A percentile compares a stretch with the other conserved stretches of the same genome.
phyloP scores from a whole-genome alignment of 106 monocot genomes.

The Vanilla planifolia region DNA sequence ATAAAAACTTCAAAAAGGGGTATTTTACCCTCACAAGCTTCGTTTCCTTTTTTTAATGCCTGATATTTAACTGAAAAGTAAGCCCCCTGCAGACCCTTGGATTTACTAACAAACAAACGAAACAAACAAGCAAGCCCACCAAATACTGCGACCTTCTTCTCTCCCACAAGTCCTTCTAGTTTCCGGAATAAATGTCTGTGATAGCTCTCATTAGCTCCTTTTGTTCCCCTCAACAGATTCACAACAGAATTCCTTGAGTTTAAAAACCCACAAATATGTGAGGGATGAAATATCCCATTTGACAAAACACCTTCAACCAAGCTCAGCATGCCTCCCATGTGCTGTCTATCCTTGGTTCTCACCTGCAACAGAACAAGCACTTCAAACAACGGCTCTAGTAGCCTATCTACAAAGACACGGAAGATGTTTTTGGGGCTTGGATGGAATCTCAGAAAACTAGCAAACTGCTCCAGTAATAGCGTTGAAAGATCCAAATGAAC shows the following conservation, averaged over 20 bases:
- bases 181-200: constrained; percentile 59
- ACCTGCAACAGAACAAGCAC: constrained; percentile 49
- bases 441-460: constrained; percentile 60
- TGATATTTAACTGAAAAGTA: constrained; percentile 17
- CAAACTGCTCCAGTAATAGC: constrained; percentile 56
- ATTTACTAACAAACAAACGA: constrained; percentile 42
- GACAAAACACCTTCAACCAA: constrained; percentile 54
- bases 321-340: constrained; percentile 21
- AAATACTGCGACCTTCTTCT: constrained; percentile 46
- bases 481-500: constrained; percentile 20
- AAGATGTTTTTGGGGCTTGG: constrained; percentile 70
- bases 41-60: constrained; percentile 11
- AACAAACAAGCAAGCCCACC: constrained; percentile 65
- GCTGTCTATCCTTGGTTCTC: constrained; percentile 9
- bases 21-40: constrained; percentile 29
- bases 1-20: constrained; percentile 75
- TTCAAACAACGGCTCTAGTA: constrained; percentile 63
- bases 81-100: constrained; percentile 24
- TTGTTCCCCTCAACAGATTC: constrained; percentile 16
- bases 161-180: constrained; percentile 39
- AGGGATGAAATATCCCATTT: constrained; percentile 82
- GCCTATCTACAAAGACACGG: constrained; percentile 62
- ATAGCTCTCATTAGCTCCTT: constrained; percentile 44
- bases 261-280: constrained; percentile 68
- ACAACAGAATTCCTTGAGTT: constrained; percentile 26